Base-by-base conservation (phyloP, 345 rosid species). In the Gossypium thurberi region DNA sequence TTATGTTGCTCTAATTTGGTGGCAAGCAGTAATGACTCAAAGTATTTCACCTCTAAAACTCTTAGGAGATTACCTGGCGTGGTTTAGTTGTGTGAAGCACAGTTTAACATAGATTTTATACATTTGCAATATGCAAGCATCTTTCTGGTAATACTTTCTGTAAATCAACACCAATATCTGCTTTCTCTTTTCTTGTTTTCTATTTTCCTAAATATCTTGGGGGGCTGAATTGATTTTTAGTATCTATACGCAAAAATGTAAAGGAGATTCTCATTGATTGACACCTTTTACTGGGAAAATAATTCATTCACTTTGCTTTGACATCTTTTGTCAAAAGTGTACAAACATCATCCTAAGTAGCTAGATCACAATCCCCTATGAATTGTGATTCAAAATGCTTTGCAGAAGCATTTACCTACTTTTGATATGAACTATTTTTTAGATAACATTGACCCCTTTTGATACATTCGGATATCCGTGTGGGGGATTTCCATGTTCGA, bases 401-500 rank as follows among this genome's bases (percentile, higher is more conserved):
- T 8, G 64, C 18, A 13, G n/a, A 62, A 62, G 69, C 69, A 65
- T 65, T 43, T 43, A 20, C 69, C 69, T 65, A 65, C 51, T 43
- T 43, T 42, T 20, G 28, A 43, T 20, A 65, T 20, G 33, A 65
- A 43, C 26, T 43, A 9, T 11, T 43, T 65, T 43, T 43, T 17
- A 50, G 69, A 11, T 44, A 20, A 23, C 7, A 18, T 13, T 65
- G 53, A 46, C 12, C 70, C 52, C 5, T 25, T 50, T 50, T 55
- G 25, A 55, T 20, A 20, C 26, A 9, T 55, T 55, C 23, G 59
- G 25, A 8, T 55, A 55, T 56, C 9, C 13, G 1, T 3, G 14
- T 20, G 6, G 3, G 11, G 21, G 12, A 55, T 20, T 21, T 26
- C 28, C 11, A 20, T 56, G 21, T 53, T 53, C 23, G 23, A 53